A percentile compares a stretch with the other conserved stretches of the same genome.
Conservation (phyloP, 805 yeast genomes). For the Yarrowia divulgata region DNA sequence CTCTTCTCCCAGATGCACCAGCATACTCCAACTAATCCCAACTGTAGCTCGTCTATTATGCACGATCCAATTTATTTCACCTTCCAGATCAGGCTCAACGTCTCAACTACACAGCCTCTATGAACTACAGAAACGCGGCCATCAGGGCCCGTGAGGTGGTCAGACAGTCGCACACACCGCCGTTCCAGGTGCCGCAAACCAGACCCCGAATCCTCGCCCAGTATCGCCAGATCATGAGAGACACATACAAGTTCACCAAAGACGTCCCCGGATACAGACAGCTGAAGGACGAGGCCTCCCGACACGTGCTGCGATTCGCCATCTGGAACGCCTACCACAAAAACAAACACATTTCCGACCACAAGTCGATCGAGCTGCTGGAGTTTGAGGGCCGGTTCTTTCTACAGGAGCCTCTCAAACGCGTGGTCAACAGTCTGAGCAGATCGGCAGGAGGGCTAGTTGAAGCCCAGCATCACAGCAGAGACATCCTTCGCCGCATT, state of each 20-base stretch:
- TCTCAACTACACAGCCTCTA: not conserved
- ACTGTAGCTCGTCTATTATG: not conserved
- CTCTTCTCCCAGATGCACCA: no score
- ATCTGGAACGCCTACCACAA: constrained; percentile 36
- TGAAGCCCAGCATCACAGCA: not conserved
- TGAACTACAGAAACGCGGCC: constrained; percentile 33
- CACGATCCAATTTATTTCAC: not conserved
- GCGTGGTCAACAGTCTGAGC: no score
- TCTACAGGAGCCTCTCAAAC: not conserved
- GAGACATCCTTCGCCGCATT: not conserved
- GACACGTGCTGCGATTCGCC: constrained; percentile 1
- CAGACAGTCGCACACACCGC: constrained; percentile 23
- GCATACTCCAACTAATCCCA: no score
- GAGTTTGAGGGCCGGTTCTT: constrained; percentile 14
- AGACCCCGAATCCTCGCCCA: constrained; percentile 7
- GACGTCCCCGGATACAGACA: constrained; percentile 3
- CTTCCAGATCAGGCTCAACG: not conserved
- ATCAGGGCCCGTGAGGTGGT: constrained; percentile 17
- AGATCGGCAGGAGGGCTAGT: not conserved
- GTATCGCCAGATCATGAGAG: constrained; percentile 21
- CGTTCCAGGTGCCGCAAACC: not conserved
- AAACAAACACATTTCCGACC: constrained; percentile 3
- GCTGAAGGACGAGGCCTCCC: not conserved
- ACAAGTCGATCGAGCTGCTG: not conserved
- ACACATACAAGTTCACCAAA: not conserved